A percentile compares a stretch with the other conserved stretches of the same genome.
Conservation (phyloP, 1,284 basidiomycete species). For the Leccinum pachyderme region DNA sequence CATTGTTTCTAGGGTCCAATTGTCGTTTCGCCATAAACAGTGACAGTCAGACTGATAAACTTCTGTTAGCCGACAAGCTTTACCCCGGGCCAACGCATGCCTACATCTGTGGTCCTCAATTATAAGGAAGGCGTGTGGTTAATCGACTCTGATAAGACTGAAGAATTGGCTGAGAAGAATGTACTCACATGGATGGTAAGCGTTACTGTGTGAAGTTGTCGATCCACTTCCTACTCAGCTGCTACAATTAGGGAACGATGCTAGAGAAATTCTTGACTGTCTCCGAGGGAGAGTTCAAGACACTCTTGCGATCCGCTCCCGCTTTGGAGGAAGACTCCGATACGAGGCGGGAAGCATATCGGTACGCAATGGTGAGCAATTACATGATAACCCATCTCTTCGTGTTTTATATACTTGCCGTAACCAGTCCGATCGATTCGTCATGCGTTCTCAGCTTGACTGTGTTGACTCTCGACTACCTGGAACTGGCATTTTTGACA, state of each 20-base stretch:
- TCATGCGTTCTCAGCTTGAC: conserved; percentile 96
- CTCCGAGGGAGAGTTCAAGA: conserved; percentile 61
- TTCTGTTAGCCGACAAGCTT: conserved; percentile 57
- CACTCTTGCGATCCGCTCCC: conserved; percentile 51
- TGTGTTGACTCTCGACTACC: conserved; percentile 82
- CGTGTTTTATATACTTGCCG: not conserved
- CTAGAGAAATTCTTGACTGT: conserved; percentile 89
- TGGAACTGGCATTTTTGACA: conserved; percentile 90
- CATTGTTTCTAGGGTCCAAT: not conserved
- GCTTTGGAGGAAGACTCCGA: conserved; percentile 38
- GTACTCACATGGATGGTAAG: conserved; percentile 80
- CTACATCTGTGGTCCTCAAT: conserved; percentile 69
- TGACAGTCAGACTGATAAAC: conserved; percentile 6
- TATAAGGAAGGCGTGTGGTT: conserved; percentile 71
- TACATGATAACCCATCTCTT: not conserved
- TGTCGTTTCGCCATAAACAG: not conserved
- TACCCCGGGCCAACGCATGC: conserved; percentile 80
- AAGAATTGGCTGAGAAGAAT: conserved; percentile 57
- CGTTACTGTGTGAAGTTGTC: not conserved
- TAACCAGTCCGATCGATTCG: conserved; percentile 64
- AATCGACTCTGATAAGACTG: conserved; percentile 69
- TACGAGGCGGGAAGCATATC: conserved; percentile 66
- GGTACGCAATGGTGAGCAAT: conserved; percentile 70
- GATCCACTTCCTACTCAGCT: not conserved
- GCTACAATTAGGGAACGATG: conserved; percentile 66